Base-by-base conservation (phyloP, 306 rosid species). In the Medicago ruthenica region DNA sequence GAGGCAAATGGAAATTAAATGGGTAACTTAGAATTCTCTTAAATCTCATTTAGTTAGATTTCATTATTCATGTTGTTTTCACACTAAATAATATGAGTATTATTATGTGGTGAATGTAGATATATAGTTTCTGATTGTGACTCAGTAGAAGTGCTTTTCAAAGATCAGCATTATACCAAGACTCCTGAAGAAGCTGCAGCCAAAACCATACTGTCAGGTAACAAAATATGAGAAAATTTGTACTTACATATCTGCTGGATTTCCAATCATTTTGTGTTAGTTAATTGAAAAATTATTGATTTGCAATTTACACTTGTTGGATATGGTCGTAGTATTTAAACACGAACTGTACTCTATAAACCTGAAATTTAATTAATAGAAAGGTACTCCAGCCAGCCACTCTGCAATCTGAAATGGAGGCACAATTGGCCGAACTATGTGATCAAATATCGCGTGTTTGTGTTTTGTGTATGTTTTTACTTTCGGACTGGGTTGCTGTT, bases 181-280 rank as follows among this genome's bases (percentile, higher is more conserved):
- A 87, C 97, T 66, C 99, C 96, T 14, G 99, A 96, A 83, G 99
- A 96, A 80, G 97, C 99, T 81, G 97, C 97, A 54, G 99, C 99
- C 54, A 78, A 76, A 81, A 24, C 93, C 73, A 86, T 96, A 70
- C 55, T 82, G 7, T 92, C 98, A 73, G 98, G 98, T 93, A 78
- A 74, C 16, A 73, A 14, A 59, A 76, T 61, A 62, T 47, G 40
- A 79, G n/a, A 78, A 53, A 27, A 58, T 53, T 44, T 37, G 14
- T 15, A 6, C n/a, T 39, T 70, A 4, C 39, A 58, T 40, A 67
- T n/a, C 53, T 41, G 42, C 48, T 42, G 48, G 14, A 42, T 41
- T 41, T 41, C 10, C 45, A 41, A 41, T 41, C 10, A 68, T 42
- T 41, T 2, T 67, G n/a, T 16, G 39, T 55, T 48, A 39, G 18